Evolutionary conservation across 768 basidiomycete genomes (phyloP).

Genomic region (Megacollybia marginata): DNA sequence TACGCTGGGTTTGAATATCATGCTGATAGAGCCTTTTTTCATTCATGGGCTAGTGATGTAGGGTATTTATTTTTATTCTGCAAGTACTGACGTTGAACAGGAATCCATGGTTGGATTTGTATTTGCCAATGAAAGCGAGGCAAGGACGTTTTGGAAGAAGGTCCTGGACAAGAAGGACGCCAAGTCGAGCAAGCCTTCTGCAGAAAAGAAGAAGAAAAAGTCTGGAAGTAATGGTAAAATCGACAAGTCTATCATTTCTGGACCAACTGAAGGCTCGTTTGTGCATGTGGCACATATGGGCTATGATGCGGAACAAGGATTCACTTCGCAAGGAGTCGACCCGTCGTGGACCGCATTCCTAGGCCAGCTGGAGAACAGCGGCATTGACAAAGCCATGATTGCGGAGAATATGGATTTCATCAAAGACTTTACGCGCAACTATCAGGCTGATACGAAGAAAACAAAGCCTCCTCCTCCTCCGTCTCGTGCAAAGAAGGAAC

Average conservation of each 20-base stretch:
- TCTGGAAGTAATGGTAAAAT: slow-evolving; percentile 65
- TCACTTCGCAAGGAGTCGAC: slow-evolving; percentile 81
- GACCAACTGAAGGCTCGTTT: slow-evolving; percentile 71
- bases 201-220: slow-evolving; percentile 53
- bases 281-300: slow-evolving; percentile 94
- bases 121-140: slow-evolving; percentile 82
- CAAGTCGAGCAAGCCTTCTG: slow-evolving; percentile 43
- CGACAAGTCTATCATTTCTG: slow-evolving; percentile 90
- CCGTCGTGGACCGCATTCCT: slow-evolving; percentile 81
- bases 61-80: slow-evolving; percentile 24
- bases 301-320: slow-evolving; percentile 81
- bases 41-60: slow-evolving; percentile 90
- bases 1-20: slow-evolving; percentile 76
- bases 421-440: slow-evolving; percentile 65
- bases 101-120: slow-evolving; percentile 88
- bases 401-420: slow-evolving; percentile 84
- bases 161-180: slow-evolving; percentile 59
- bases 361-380: slow-evolving; percentile 51
- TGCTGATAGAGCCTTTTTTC: slow-evolving; percentile 85
- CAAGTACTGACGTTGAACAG: slow-evolving; percentile 29
- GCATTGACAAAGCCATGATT: slow-evolving; percentile 63
- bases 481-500: slow-evolving; percentile 14
- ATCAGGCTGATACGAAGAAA: slow-evolving; percentile 26
- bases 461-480: slow-evolving; percentile 37
- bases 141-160: slow-evolving; percentile 80